phyloP scores from a whole-genome alignment of 2,329 filamentous ascomycete species.

The Chaetothyriales sp. region DNA sequence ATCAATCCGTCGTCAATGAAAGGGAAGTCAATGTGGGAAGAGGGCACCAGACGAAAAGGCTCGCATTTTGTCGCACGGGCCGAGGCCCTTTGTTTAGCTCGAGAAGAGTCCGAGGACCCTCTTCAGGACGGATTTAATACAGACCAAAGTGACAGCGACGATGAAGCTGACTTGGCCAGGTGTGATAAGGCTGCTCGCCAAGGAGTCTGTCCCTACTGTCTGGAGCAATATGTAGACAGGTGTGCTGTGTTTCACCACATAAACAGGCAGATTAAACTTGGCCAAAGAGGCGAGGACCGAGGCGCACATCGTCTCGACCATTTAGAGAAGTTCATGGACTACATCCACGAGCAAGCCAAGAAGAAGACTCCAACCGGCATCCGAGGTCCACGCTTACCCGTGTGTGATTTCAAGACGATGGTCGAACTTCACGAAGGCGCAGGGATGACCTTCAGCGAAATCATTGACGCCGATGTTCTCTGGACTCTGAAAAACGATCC shows the following conservation, averaged over 20 bases:
- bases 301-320: too few relatives aligned
- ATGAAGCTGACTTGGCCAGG: conserved; percentile 1
- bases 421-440: conserved; percentile 16
- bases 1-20: neutral
- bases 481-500: conserved; percentile 7
- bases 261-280: too few relatives aligned
- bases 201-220: conserved; percentile 15
- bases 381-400: conserved; percentile 4
- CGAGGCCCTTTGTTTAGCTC: conserved; percentile 1
- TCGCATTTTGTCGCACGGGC: conserved; percentile 2
- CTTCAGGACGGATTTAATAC: conserved; percentile 14
- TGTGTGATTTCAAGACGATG: conserved; percentile 13
- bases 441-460: conserved; percentile 14
- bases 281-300: too few relatives aligned
- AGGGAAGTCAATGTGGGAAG: conserved; percentile 5
- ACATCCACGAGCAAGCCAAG: conserved; percentile 8
- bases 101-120: conserved; percentile 17
- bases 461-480: conserved; percentile 8
- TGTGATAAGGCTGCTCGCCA: conserved; percentile 3
- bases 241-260: conserved; percentile 9
- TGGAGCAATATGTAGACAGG: conserved; percentile 5
- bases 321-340: conserved; percentile 6
- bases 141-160: conserved; percentile 1
- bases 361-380: conserved; percentile 1
- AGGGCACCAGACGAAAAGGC: neutral